phyloP scores from a whole-genome alignment of 495 filamentous ascomycete genomes.

The Beverwykella pulmonaria region DNA sequence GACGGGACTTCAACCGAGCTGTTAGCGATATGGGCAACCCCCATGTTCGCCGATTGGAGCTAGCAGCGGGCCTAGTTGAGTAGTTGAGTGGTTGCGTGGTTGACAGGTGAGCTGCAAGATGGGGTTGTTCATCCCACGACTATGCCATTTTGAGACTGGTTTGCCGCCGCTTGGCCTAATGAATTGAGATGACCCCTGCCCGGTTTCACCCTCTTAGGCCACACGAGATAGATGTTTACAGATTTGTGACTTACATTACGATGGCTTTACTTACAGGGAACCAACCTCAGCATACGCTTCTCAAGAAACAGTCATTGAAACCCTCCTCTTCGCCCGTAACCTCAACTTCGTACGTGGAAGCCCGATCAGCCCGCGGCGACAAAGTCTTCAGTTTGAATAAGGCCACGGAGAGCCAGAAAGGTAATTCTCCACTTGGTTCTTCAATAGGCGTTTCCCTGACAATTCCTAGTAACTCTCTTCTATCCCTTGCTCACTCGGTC shows the following conservation, averaged over 20 bases:
- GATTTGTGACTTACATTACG: too few relatives aligned
- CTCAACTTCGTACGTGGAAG: constrained; percentile 11
- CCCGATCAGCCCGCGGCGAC: constrained; percentile 1
- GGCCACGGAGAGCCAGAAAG: neutral
- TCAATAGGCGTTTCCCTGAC: neutral
- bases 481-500: constrained; percentile 24
- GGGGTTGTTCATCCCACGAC: neutral
- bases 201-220: too few relatives aligned
- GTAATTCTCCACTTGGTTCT: neutral
- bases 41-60: neutral
- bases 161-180: neutral
- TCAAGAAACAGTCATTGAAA: constrained; percentile 1
- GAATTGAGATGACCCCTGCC: neutral
- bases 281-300: neutral
- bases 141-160: neutral
- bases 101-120: neutral
- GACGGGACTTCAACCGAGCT: neutral
- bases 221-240: too few relatives aligned
- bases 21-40: neutral
- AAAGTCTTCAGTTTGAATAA: neutral
- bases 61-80: neutral
- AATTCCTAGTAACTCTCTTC: constrained; percentile 17
- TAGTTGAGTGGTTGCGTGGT: neutral
- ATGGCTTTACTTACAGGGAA: neutral
- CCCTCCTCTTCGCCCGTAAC: constrained; percentile 11